Evolutionary conservation across 768 basidiomycete genomes (phyloP), one percentile per base, ranked within the genome.

Genomic region (Tulasnella sp.): DNA sequence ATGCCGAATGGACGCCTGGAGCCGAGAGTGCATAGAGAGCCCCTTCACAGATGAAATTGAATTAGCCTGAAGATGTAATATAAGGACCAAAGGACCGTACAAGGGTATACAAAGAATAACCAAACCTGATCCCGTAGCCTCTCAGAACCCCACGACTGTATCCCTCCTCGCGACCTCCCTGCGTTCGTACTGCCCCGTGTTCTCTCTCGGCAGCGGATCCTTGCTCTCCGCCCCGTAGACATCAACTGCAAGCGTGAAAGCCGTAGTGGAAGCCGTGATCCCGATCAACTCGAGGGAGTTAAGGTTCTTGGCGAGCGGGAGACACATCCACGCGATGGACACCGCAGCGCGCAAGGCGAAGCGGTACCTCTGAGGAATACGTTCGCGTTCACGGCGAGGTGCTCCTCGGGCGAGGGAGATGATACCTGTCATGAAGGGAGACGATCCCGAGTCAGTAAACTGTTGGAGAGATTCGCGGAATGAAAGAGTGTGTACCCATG

Each of bases 231-330:
- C 29, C 32, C 69, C 69, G 6, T 44, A 70, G 29, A 70, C 52
- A 34, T 70, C 69, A 9, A 70, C 44, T n/a, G 44, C 44, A n/a
- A 70, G 69, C 34, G 47, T n/a, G 14, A 70, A 62, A 1, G 52
- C 69, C 11, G 69, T 70, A 16, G 35, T 40, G 14, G 41, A 32
- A 1, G 69, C 5, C 14, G 44, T 52, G 26, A 47, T 70, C 34
- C 69, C 69, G 26, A 70, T 62, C 12, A 70, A 47, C 44, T 70
- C 42, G 19, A 70, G 69, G 41, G 69, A 70, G 32, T 70, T 62
- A 44, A 70, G 69, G 5, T 42, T 19, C 22, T 47, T 59, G 7
- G 69, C 69, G 14, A 62, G 36, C 29, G 69, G 36, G 2, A 70
- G 69, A 62, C 69, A 70, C 11, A 70, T 32, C 69, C 42, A 70